A percentile compares a stretch with the other conserved stretches of the same genome.
Conservation (phyloP, 805 yeast species). For the Wickerhamiella nectarea region DNA sequence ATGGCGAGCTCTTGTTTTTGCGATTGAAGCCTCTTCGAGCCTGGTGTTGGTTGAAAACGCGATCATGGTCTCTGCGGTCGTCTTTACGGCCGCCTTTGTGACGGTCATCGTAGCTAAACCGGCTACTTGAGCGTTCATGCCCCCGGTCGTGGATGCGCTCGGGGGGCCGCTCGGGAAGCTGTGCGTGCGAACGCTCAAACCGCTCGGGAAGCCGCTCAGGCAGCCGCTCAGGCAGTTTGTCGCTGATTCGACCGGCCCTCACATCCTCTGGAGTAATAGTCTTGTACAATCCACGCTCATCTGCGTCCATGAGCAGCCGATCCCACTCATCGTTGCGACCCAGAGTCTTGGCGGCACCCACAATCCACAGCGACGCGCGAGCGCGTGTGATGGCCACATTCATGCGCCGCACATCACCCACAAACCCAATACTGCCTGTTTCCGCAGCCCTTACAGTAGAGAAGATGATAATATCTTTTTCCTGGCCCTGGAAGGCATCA, state of each 20-base stretch:
- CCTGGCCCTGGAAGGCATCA: constrained; percentile 98
- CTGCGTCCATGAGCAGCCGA: constrained; percentile 53
- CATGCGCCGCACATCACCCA: constrained; percentile 87
- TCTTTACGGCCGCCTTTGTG: too few relatives aligned
- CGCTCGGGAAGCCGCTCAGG: too few relatives aligned
- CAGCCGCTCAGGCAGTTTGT: too few relatives aligned
- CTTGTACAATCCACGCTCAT: constrained; percentile 26
- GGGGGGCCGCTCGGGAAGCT: too few relatives aligned
- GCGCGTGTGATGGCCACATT: constrained; percentile 96
- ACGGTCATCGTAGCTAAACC: too few relatives aligned
- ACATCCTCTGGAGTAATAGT: too few relatives aligned
- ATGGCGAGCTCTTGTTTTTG: not conserved
- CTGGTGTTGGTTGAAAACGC: too few relatives aligned
- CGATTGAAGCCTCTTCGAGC: not conserved
- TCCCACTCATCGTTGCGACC: constrained; percentile 58
- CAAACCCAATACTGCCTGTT: constrained; percentile 55
- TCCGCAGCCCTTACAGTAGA: constrained; percentile 86
- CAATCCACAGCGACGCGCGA: constrained; percentile 76
- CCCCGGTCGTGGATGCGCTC: too few relatives aligned
- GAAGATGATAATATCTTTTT: constrained; percentile 82
- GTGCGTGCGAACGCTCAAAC: too few relatives aligned
- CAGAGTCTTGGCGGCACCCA: constrained; percentile 67
- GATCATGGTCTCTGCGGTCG: too few relatives aligned
- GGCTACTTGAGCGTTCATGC: too few relatives aligned
- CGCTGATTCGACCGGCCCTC: too few relatives aligned